Evolutionary conservation across 2,329 filamentous ascomycete species (phyloP), one percentile per base, ranked within the genome.

Genomic region (Triangularia verruculosa): DNA sequence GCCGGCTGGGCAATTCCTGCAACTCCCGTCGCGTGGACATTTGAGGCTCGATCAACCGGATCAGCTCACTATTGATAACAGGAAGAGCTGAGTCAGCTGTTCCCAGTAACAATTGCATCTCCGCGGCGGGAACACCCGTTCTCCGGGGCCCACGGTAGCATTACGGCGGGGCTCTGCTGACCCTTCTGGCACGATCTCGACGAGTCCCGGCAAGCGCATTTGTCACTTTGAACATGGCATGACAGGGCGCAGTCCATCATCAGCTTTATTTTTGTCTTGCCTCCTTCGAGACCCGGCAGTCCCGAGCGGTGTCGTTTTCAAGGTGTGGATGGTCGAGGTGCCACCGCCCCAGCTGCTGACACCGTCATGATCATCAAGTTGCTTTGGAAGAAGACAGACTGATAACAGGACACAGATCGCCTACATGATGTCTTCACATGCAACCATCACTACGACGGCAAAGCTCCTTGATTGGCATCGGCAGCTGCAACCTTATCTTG

Each of bases 1-100:
- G 54, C 58, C 6, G 57, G 34, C 15, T 30, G 34, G 39, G 34
- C 12, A 22, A 7, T 57, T 66, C 34, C 55, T n/a, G 61, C 59
- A 39, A 55, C n/a, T 30, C 51, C 3, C 30, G 32, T 55, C 51
- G 20, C 17, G 53, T 51, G 34, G 20, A 61, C 15, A 20, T 30
- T 55, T n/a, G 51, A 43, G 56, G 20, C 27, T 47, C n/a, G 59
- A 22, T 34, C n/a, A 15, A 27, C 20, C n/a, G 32, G 17, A 68
- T 66, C 65, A 68, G 67, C 63, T 67, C 67, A 68, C 63, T 61
- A 67, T 68, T 68, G 61, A 47, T 66, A 67, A 68, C 58, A 63
- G 12, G 22, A 67, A 60, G 43, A 30, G 60, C 52, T 63, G 61
- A 68, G 25, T 66, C 65, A 68, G 57, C 65, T 20, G 59, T 22